Conservation (phyloP, 2,329 filamentous ascomycete genomes). For the Fusarium sp. region DNA sequence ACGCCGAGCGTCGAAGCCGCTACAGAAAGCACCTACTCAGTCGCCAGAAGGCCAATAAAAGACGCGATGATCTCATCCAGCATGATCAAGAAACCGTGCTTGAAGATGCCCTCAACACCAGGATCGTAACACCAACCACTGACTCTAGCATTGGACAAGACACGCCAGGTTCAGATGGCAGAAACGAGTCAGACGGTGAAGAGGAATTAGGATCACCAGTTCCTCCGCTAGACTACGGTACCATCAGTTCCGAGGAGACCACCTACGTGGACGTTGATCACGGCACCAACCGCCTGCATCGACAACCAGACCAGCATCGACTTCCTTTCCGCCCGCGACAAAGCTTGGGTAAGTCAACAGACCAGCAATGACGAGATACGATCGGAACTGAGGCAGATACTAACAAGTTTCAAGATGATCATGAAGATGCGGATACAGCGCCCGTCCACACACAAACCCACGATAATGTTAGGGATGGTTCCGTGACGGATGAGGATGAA, state of each 20-base stretch:
- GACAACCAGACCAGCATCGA: neutral
- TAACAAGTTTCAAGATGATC: neutral
- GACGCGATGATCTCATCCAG: neutral
- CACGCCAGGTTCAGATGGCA: neutral
- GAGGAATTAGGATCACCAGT: neutral
- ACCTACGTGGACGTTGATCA: neutral
- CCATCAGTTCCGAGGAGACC: neutral
- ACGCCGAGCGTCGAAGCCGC: constrained; percentile 32
- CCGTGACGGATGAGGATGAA: neutral
- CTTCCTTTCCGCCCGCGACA: neutral
- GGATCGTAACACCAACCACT: neutral
- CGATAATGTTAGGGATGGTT: neutral
- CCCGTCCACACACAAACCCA: neutral
- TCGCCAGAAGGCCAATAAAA: neutral
- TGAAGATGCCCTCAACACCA: neutral
- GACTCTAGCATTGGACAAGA: neutral
- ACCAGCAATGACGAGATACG: too few species aligned
- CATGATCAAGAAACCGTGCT: neutral
- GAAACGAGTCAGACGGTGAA: neutral
- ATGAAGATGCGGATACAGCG: neutral
- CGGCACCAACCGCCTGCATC: neutral
- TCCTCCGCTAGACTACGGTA: neutral
- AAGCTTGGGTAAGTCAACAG: neutral
- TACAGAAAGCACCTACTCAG: constrained; percentile 30
- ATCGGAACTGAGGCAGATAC: neutral